Base-by-base conservation (phyloP, 345 rosid genomes). In the Eutrema japonicum region DNA sequence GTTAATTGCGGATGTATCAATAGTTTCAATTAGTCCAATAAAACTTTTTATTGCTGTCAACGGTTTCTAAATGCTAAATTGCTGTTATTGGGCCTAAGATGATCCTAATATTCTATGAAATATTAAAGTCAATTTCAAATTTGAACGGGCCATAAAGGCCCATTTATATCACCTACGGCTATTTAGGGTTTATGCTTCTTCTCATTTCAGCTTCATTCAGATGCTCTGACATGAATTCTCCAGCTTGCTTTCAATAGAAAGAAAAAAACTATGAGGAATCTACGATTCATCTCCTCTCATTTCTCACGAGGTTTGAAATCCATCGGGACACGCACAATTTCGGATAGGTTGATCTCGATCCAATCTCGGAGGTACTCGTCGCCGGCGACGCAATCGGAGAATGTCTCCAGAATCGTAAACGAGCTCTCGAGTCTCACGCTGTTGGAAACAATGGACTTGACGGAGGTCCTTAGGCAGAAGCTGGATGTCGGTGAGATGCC, bases 391-490 rank as follows among this genome's bases (percentile, higher is more conserved):
- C 65, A 82, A 42, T 83, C 97, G 10, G 88, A 76, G 3, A 82
- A 58, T 10, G 95, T 94, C 5, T 49, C 79, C 14, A 75, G 52
- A 52, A 82, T 94, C 73, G 93, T 86, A 6, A 86, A 81, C 27
- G 98, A 89, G 72, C 72, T 94, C 58, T 68, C 95, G 4, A 82
- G 78, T 30, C 88, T 94, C 41, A 91, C 95, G 7, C 87, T 94
- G 2, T 86, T 91, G 1, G 98, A 94, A 68, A 74, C 83, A 45
- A 73, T 92, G 71, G 96, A 91, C 82, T 75, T 95, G 22, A 76
- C 86, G 7, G 96, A 95, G 58, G 70, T 83, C 29, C 84, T 92
- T 10, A 88, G 96, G 22, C 66, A 78, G 72, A 92, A 84, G 80
- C 48, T 95, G 59, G 83, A 74, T 32, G 57, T 83, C 61, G 70